Base-by-base conservation (phyloP, 1,284 basidiomycete genomes). In the Fistulinella staudtii region DNA sequence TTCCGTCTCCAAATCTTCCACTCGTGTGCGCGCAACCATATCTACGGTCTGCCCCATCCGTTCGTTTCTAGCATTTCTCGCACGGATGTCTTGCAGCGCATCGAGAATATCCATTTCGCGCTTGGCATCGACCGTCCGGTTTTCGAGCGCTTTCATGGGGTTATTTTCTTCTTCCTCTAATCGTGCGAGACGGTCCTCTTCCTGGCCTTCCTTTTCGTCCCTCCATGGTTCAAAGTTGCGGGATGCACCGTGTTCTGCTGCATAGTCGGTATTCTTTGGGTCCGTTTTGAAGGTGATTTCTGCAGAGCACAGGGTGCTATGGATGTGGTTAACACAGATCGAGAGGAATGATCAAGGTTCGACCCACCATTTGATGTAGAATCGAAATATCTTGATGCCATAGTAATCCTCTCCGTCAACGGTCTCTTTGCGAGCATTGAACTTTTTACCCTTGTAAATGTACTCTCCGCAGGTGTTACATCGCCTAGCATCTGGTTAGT, bases 281-380 rank as follows among this genome's bases (percentile, higher is more conserved):
- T 99, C 96, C 0, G 95, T 99, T 68, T 98, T 98, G 82, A 99
- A 99, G 0, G 96, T 99, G 55, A 99, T 98, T 65, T 99, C 96
- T 8, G 94, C 89, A 2, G 93, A 96, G 64, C 93, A 97, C 36
- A 92, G 72, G 6, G 92, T 93, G 60, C 93, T 88, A 56, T 22
- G 35, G 47, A 42, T 23, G 29, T 17, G 14, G 4, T 55, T 6
- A 47, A 49, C 13, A 15, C 14, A 20, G 1, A 6, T 49, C n/a
- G 9, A 21, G 5, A 7, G 18, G 10, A 14, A 43, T 11, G 10
- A 38, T 21, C n/a, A 13, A 25, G 27, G 23, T 2, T 31, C 3
- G 17, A 63, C 77, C 44, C 40, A 80, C 84, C 86, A 89, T 70
- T 89, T 88, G 56, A 89, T 89, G 58, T 87, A 89, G 65, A 89